Base-by-base conservation (phyloP, 768 basidiomycete species). In the Amanita jacksonii region DNA sequence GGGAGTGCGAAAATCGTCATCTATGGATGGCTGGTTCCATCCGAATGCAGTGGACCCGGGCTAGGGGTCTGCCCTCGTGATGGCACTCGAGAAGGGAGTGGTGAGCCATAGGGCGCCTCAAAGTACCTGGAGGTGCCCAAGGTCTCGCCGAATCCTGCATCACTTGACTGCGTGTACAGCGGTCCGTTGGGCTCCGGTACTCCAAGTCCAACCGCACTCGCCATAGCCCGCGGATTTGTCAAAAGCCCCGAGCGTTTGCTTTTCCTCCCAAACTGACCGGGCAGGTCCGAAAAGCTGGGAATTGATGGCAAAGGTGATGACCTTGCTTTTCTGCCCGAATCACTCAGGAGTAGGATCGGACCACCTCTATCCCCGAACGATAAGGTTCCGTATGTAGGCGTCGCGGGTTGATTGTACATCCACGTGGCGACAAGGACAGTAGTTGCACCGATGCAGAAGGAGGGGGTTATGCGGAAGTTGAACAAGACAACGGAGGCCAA, bases 401-500 rank as follows among this genome's bases (percentile, higher is more conserved):
- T 56, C 18, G 68, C 51, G 1, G 82, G 83, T 52, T 84, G 81
- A 63, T 97, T 98, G 72, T 98, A 99, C 73, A 94, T 79, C 75
- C 85, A 92, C 4, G 94, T 99, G 10, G 92, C 84, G 16, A 71
- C 71, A 19, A 98, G 73, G 15, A 98, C 96, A 22, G 87, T 84
- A 1, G 78, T 69, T 1, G 89, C 78, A 10, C 94, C 94, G 24
- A 93, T 69, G 50, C 96, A 57, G 63, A 99, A 98, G 1, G 81
- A 76, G 8, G 78, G 72, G 2, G 94, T 94, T 57, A 98, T 86
- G 27, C 70, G 67, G 62, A 94, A 96, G 57, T 88, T 75, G 67
- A 99, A 99, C 35, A 98, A 74, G 23, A 76, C 77, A 50, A 98
- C 89, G 35, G 85, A 88, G 1, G 92, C 90, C 47, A 94, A 76